Conservation (phyloP, 2,329 filamentous ascomycete genomes). For the Aspergillus piperis region DNA sequence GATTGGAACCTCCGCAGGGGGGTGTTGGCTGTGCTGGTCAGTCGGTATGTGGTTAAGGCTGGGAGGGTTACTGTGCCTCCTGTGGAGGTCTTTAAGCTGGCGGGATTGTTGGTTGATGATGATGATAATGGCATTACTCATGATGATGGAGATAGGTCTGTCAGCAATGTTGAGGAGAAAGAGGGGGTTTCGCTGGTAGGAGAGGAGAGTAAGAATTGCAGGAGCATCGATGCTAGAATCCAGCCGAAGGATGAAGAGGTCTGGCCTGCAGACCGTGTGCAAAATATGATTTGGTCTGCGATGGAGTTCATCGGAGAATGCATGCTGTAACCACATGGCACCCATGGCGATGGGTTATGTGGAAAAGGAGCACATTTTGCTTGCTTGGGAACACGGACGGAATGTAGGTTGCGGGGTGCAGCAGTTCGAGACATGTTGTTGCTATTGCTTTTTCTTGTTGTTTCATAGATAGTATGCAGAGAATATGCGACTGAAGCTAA, state of each 20-base stretch:
- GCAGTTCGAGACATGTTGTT: no score
- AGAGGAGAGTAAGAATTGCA: background rate
- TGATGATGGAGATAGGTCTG: background rate
- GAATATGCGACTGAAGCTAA: background rate
- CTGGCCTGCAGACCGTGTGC: background rate
- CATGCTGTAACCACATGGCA: background rate
- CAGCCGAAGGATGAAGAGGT: background rate
- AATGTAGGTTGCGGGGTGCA: no score
- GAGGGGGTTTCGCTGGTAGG: background rate
- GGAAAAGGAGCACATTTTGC: background rate
- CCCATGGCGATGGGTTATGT: background rate
- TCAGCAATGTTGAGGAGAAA: background rate
- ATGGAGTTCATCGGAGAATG: background rate
- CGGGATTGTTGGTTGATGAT: background rate
- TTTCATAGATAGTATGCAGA: background rate
- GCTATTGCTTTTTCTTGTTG: no score
- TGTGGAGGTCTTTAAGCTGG: background rate
- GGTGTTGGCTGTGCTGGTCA: background rate
- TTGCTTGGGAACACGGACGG: background rate
- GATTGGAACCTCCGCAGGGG: background rate
- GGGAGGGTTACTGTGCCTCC: background rate
- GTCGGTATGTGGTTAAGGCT: background rate
- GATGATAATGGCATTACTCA: background rate
- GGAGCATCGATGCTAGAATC: background rate
- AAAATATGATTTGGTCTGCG: background rate